A percentile compares a stretch with the other conserved stretches of the same genome.
Conservation (phyloP, 371 early-diverging fungal species). For the Actinomucor elegans region DNA sequence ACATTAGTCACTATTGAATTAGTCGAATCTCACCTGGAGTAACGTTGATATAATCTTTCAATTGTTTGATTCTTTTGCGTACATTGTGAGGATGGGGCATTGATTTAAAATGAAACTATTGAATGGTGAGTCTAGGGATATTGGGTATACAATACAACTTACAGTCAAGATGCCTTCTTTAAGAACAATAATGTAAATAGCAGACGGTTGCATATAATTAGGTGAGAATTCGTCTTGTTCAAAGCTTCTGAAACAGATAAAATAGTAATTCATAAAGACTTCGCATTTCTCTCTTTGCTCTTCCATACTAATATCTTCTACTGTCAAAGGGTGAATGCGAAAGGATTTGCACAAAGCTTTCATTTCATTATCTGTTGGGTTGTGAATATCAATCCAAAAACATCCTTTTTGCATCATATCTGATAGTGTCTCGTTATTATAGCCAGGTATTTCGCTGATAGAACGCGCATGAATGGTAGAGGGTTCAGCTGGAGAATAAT, state of each 20-base stretch:
- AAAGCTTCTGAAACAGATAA: slow-evolving; percentile 83
- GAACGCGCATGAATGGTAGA: slow-evolving; percentile 39
- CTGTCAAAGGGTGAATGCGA: slow-evolving; percentile 86
- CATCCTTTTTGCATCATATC: slow-evolving; percentile 55
- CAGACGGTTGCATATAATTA: slow-evolving; percentile 73
- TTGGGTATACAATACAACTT: slow-evolving; percentile 10
- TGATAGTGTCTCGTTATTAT: slow-evolving; percentile 17
- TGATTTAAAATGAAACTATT: slow-evolving; percentile 71
- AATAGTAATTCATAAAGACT: slow-evolving; percentile 87
- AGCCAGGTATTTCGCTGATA: slow-evolving; percentile 35
- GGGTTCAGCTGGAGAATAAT: slow-evolving; percentile 36
- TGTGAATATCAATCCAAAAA: slow-evolving; percentile 84
- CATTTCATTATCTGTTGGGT: slow-evolving; percentile 80
- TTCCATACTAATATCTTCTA: slow-evolving; percentile 89
- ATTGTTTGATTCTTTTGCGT: slow-evolving; percentile 70
- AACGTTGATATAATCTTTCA: slow-evolving; percentile 63
- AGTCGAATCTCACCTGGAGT: slow-evolving; percentile 46
- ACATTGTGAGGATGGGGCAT: slow-evolving; percentile 77
- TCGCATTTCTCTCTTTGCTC: slow-evolving; percentile 94
- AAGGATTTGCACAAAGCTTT: slow-evolving; percentile 47
- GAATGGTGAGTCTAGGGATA: background rate
- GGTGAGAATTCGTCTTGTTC: slow-evolving; percentile 66
- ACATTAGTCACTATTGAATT: no score
- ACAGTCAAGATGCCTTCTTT: slow-evolving; percentile 79
- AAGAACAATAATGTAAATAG: slow-evolving; percentile 82